These are phyloP conservation scores for Malus hybrid DNA, from an alignment of 331 rosid genomes.

Conservation along the genomic window DNA sequence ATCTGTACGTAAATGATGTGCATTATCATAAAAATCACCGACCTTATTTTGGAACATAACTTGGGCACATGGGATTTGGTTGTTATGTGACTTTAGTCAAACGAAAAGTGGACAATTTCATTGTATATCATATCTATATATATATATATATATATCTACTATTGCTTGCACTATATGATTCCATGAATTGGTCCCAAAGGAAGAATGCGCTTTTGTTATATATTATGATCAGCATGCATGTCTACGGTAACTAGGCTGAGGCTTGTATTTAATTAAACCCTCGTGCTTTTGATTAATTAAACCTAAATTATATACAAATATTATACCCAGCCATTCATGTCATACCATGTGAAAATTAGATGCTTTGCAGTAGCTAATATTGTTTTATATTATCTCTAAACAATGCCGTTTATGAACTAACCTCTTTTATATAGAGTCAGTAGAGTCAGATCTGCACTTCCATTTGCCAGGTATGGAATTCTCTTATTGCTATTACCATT, in stretches of 20 bases:
- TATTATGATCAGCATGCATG: not conserved
- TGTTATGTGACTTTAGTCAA: not conserved
- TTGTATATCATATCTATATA: no score
- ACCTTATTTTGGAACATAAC: no score
- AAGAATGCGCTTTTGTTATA: no score
- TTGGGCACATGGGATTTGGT: not conserved
- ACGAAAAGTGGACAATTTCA: no score
- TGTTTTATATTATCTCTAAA: not conserved
- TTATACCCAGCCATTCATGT: not conserved
- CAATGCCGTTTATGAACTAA: not conserved
- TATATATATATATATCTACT: not conserved
- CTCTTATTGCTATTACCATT: not conserved
- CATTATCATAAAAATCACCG: no score
- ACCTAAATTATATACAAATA: not conserved
- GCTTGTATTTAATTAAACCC: not conserved
- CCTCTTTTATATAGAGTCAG: no score
- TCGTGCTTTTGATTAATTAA: not conserved
- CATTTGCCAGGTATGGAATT: not conserved
- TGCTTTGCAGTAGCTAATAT: not conserved
- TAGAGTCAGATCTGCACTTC: slow-evolving; percentile 6
- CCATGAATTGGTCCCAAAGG: no score
- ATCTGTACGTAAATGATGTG: no score
- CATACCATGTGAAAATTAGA: not conserved
- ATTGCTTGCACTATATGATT: not conserved
- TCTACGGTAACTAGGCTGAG: not conserved